Evolutionary conservation across 768 basidiomycete species (phyloP), one percentile per base, ranked within the genome.

Genomic region (Collybia mongolica): DNA sequence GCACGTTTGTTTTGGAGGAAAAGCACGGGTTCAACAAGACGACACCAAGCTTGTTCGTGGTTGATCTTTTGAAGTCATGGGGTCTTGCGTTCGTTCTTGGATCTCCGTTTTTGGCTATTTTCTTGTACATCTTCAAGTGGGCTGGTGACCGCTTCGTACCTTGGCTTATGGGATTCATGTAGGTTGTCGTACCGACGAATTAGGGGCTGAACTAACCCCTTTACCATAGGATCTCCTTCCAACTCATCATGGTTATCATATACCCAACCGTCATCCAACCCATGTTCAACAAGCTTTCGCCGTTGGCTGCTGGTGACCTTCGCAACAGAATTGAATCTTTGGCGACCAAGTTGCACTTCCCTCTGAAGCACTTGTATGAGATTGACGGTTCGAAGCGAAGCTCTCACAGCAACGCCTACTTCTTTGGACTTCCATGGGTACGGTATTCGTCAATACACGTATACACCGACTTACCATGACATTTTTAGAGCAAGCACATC

Each of bases 21-120:
- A 88, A 86, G 56, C 93, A 97, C 56, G 95, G 95, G 0, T 98
- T 98, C 77, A 99, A 98, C 79, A 97, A 98, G 72, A 94, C 85
- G 5, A 91, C 93, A 0, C 80, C 82, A 1, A 59, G 60, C 14
- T 72, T 95, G 3, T 98, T 91, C 67, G 64, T 93, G 46, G 70
- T 77, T 2, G 96, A 99, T 66, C 63, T 90, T 32, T 24, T 95
- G 60, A 98, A 97, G 67, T 76, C 83, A 26, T 93, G 85, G 87
- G 70, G 71, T 8, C 64, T 96, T 45, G 82, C 80, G 8, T 77
- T 86, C 50, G 79, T 68, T 38, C 73, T 98, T 15, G 92, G 94
- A 6, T 74, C 86, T 0, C 96, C 96, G 0, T 89, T 97, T 72
- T 76, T 97, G 38, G 86, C 89, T 36, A 82, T 77, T 2, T 94